phyloP scores from a whole-genome alignment of 2,329 filamentous ascomycete species.

The Fusarium pseudonygamai region DNA sequence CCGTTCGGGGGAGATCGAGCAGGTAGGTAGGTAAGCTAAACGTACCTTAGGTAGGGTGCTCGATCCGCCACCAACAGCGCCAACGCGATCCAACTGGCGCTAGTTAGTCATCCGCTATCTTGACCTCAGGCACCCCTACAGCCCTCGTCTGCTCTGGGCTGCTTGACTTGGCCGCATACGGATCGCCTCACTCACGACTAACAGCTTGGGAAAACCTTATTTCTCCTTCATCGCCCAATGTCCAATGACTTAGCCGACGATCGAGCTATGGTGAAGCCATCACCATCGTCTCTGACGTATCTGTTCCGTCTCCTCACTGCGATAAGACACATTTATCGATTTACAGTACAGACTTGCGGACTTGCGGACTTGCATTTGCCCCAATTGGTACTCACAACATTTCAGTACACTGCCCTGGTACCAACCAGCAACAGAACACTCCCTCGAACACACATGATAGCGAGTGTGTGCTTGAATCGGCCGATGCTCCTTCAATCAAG shows the following conservation, averaged over 20 bases:
- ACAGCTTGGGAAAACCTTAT: constrained; percentile 17
- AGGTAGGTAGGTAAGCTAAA: background rate
- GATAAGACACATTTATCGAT: background rate
- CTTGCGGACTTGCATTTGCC: background rate
- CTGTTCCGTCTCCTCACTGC: background rate
- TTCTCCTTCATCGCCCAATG: background rate
- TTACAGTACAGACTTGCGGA: background rate
- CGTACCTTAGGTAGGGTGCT: background rate
- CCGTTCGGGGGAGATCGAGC: constrained; percentile 32
- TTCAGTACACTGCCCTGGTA: background rate
- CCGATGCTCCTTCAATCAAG: background rate
- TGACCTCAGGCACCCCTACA: constrained; percentile 6
- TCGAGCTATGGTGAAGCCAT: constrained; percentile 9
- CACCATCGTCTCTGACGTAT: background rate
- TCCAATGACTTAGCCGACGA: constrained; percentile 2
- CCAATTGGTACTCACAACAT: background rate
- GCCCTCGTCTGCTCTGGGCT: background rate
- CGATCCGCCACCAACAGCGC: constrained; percentile 17
- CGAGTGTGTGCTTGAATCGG: background rate
- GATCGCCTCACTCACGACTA: background rate
- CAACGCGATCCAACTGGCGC: background rate
- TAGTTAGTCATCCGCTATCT: constrained; percentile 19
- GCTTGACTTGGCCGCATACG: background rate
- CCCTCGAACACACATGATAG: background rate
- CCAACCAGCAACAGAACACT: background rate